Base-by-base conservation (phyloP, 176 grass and related monocot species). In the Oryza meyeriana region DNA sequence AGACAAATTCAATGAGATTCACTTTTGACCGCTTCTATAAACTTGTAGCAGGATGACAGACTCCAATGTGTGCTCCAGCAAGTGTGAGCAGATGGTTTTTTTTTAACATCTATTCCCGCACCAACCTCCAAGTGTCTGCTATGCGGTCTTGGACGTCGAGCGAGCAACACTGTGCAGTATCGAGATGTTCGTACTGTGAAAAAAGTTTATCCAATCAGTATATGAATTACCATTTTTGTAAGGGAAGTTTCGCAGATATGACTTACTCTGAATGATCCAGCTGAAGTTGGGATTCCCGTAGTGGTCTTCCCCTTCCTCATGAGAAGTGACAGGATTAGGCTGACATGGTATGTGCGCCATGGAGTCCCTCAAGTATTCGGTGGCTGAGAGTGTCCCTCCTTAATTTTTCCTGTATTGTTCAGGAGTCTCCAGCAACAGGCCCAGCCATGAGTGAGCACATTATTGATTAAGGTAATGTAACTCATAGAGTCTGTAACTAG, bases 31-130 rank as follows among this genome's bases (percentile, higher is more conserved):
- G 87, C 77, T 71, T 99, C 93, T 73, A 99, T 93, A 81, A 99
- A 99, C 76, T 89, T 99, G 90, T 91, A 55, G n/a, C n/a, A 99
- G 96, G 64, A 99, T 88, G 32, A 99, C 89, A 17, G 93, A 90
- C 69, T 99, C 96, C 96, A 73, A 95, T 95, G 70, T 99, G 96
- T 4, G 96, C 95, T 61, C 95, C 96, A 5, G 96, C 86, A 24
- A 99, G 93, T 16, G 88, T 99, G 24, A 99, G 91, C 34, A 99
- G 80, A 83, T 99, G 96, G 75, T 99, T 99, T 85, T 95, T 72
- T 99, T 99, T 85, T 95, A 94, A 69, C 96, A 99, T 85, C 96
- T 95, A 76, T 99, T 99, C 96, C 96, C 1, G 96, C 96, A 82
- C 96, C 96, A 69, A 99, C 93, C 87, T 74, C 96, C 93, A n/a